phyloP scores from a whole-genome alignment of 2,329 filamentous ascomycete species.

The Aspergillus puulaauensis region DNA sequence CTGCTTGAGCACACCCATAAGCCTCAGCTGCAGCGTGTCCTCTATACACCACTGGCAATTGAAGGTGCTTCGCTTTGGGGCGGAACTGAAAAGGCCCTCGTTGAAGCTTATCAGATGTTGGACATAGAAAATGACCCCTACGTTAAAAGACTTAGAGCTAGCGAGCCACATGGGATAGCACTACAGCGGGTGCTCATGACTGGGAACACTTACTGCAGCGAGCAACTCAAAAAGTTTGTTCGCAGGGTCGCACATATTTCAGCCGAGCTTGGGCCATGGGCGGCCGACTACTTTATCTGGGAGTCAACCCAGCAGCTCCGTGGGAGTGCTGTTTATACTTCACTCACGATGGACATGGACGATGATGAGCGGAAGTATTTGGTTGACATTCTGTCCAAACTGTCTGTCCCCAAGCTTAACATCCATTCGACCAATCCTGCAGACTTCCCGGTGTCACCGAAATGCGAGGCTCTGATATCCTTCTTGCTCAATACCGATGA shows the following conservation, averaged over 20 bases:
- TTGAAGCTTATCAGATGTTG: slow-evolving; percentile 43
- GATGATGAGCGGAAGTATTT: slow-evolving; percentile 58
- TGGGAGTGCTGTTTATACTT: slow-evolving; percentile 24
- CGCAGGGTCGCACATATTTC: slow-evolving; percentile 53
- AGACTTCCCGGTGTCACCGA: slow-evolving; percentile 51
- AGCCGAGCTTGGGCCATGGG: slow-evolving; percentile 65
- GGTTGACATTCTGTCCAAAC: slow-evolving; percentile 35
- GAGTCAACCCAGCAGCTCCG: slow-evolving; percentile 45
- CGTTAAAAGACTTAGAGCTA: slow-evolving; percentile 48
- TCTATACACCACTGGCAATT: slow-evolving; percentile 14
- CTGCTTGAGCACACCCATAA: slow-evolving; percentile 66
- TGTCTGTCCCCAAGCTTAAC: slow-evolving; percentile 21
- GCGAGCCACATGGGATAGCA: slow-evolving; percentile 35
- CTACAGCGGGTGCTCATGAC: slow-evolving; percentile 29
- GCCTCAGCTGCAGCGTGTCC: slow-evolving; percentile 47
- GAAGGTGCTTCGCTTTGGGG: slow-evolving; percentile 2
- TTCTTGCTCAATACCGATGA: slow-evolving; percentile 47
- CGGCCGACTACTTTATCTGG: slow-evolving; percentile 64
- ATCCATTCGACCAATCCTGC: slow-evolving; percentile 2
- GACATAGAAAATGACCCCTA: slow-evolving; percentile 64
- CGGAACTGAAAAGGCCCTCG: slow-evolving; percentile 46
- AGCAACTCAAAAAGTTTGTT: slow-evolving; percentile 58
- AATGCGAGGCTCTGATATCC: slow-evolving; percentile 57
- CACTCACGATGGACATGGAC: slow-evolving; percentile 43
- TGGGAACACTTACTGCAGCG: slow-evolving; percentile 43